A percentile compares a stretch with the other conserved stretches of the same genome.
These are phyloP conservation scores for Cercospora berteroae DNA, from an alignment of 2,329 filamentous ascomycete species.

Conservation along the genomic window DNA sequence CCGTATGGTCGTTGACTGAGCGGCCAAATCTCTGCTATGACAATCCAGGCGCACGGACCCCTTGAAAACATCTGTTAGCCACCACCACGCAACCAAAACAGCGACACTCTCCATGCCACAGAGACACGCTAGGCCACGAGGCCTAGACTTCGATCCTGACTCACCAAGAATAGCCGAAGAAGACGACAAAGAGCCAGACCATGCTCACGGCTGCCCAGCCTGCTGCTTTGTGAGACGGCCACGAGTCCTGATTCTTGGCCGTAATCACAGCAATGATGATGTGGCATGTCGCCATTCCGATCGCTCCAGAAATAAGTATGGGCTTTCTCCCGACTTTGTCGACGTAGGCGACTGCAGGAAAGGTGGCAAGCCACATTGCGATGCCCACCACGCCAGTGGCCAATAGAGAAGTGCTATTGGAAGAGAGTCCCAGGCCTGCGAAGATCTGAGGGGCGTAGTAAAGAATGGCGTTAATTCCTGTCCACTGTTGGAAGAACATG, in stretches of 20 bases:
- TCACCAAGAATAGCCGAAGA: conserved; percentile 62
- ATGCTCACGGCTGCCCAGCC: conserved; percentile 69
- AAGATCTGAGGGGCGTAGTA: conserved; percentile 49
- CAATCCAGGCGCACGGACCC: conserved; percentile 66
- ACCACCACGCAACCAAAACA: background rate
- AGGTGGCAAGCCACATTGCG: conserved; percentile 66
- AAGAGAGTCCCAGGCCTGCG: conserved; percentile 44
- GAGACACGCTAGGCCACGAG: background rate
- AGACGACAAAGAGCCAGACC: conserved; percentile 72
- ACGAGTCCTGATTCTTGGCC: conserved; percentile 61
- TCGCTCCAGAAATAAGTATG: conserved; percentile 40
- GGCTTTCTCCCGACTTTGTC: conserved; percentile 53
- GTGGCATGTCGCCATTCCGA: conserved; percentile 50
- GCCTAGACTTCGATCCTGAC: background rate
- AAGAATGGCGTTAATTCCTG: conserved; percentile 45
- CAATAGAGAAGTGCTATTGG: conserved; percentile 55
- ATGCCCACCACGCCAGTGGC: conserved; percentile 72
- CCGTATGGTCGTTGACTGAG: conserved; percentile 68
- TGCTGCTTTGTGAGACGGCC: conserved; percentile 56
- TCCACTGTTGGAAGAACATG: conserved; percentile 54
- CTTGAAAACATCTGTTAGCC: conserved; percentile 46
- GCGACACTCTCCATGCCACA: background rate
- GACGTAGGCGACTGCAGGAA: conserved; percentile 63
- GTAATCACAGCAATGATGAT: conserved; percentile 57
- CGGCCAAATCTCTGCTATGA: conserved; percentile 73